A percentile compares a stretch with the other conserved stretches of the same genome.
phyloP scores from a whole-genome alignment of 805 yeast genomes.

The Cyberlindnera suaveolens region DNA sequence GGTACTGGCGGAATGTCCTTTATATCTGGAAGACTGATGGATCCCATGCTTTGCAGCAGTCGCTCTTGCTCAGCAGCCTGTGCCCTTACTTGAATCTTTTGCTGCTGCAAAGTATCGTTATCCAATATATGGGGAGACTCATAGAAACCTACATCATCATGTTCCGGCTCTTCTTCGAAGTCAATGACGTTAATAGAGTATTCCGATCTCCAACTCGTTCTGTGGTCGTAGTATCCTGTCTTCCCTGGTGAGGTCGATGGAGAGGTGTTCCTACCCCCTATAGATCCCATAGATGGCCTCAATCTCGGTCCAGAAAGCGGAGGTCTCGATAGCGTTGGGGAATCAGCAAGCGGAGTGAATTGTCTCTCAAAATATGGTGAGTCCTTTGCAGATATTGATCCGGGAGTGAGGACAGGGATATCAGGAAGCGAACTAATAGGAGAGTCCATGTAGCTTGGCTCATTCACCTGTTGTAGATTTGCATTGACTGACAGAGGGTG shows the following conservation, averaged over 20 bases:
- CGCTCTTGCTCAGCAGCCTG: background rate
- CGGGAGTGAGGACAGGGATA: conserved; percentile 16
- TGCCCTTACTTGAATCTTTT: conserved; percentile 3
- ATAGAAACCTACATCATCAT: background rate
- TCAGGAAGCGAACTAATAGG: conserved; percentile 20
- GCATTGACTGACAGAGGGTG: conserved; percentile 4
- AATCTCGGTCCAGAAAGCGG: conserved; percentile 20
- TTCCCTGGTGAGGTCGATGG: conserved; percentile 22
- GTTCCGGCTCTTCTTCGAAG: conserved; percentile 2
- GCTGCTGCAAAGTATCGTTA: background rate
- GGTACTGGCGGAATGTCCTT: background rate
- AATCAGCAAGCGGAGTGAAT: conserved; percentile 1
- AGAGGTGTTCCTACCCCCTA: conserved; percentile 5
- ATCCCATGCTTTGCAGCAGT: conserved; percentile 1
- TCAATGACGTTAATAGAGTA: conserved; percentile 16
- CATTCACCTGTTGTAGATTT: background rate
- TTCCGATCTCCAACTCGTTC: conserved; percentile 25
- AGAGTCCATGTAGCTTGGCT: conserved; percentile 9
- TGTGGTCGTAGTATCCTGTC: conserved; percentile 19
- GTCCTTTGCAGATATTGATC: background rate
- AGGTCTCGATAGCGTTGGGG: conserved; percentile 17
- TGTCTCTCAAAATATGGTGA: conserved; percentile 1
- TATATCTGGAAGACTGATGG: conserved; percentile 9
- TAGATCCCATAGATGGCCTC: conserved; percentile 7
- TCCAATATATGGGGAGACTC: background rate